phyloP scores from a whole-genome alignment of 2,329 filamentous ascomycete genomes.

The Aspergillus sp. region DNA sequence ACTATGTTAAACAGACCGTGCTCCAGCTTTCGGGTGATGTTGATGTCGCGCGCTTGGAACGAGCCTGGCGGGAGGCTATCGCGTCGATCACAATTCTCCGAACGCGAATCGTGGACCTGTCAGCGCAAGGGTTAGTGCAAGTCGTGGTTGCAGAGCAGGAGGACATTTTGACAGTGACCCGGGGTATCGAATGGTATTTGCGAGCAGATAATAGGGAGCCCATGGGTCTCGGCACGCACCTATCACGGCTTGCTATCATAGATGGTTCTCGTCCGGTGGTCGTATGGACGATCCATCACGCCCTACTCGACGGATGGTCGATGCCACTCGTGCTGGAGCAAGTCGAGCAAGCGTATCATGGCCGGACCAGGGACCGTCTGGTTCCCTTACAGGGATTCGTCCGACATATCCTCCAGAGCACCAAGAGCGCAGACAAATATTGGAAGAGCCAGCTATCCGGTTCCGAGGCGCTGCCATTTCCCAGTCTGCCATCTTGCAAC shows the following conservation, averaged over 20 bases:
- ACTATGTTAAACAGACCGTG: slow-evolving; percentile 5
- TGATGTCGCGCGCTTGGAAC: slow-evolving; percentile 23
- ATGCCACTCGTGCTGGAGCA: slow-evolving; percentile 34
- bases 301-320: slow-evolving; percentile 42
- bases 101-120: slow-evolving; percentile 30
- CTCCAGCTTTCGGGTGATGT: slow-evolving; percentile 2
- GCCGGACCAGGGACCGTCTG: not conserved
- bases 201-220: not conserved
- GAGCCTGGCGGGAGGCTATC: slow-evolving; percentile 35
- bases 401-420: not conserved
- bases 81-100: slow-evolving; percentile 37
- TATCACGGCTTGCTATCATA: not conserved
- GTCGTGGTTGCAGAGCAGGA: slow-evolving; percentile 16
- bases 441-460: slow-evolving; percentile 3
- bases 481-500: not conserved
- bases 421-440: not conserved
- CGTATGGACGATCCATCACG: slow-evolving; percentile 37
- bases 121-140: slow-evolving; percentile 15
- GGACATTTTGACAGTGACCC: slow-evolving; percentile 7
- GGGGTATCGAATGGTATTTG: not conserved
- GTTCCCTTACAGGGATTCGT: not conserved
- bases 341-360: slow-evolving; percentile 15
- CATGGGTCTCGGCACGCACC: slow-evolving; percentile 1
- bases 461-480: slow-evolving; percentile 1
- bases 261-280: slow-evolving; percentile 30